Evolutionary conservation across 495 filamentous ascomycete genomes (phyloP), one percentile per base, ranked within the genome.

Genomic region (Aspergillus wentii): DNA sequence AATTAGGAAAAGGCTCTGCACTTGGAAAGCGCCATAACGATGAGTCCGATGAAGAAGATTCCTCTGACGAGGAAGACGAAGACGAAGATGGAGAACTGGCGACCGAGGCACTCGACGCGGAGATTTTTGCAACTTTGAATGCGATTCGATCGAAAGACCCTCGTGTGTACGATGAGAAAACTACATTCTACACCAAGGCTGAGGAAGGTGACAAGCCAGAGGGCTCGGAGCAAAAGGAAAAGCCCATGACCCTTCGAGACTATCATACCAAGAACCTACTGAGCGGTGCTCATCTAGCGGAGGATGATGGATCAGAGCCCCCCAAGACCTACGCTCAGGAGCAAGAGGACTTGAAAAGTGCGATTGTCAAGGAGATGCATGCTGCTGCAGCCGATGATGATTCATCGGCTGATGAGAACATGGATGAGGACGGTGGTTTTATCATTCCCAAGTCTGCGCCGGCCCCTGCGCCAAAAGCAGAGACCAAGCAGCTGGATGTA

Each of bases 91-190:
- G 80, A 30, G 76, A 87, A 37, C 69, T 97, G 10, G 88, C 79
- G 18, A 94, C 88, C 3, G 74, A 82, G 49, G 77, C 78, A 5
- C 68, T 96, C 37, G 92, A 98, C 54, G 75, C 75, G n/a, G 80
- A 94, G 43, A 95, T 96, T 37, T 76, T 79, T 15, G 86, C 79
- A 10, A 92, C 88, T 0, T 69, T 98, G 21, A 72, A 83, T 31
- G 92, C 92, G 22, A 92, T 98, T 48, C 79, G 82, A 38, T 79
- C 72, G 37, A 96, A 89, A 60, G 91, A 98, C 52, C 92, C 92
- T 15, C 68, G 85, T 21, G 76, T 98, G 26, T 96, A 96, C 67
- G 84, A 97, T 56, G 72, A 79, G 38, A 71, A 80, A 10, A 71
- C 68, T 33, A 85, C 66, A 11, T 98, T 96, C 68, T 97, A 86